phyloP scores from a whole-genome alignment of 2,329 filamentous ascomycete species.

The Helotiales sp. region DNA sequence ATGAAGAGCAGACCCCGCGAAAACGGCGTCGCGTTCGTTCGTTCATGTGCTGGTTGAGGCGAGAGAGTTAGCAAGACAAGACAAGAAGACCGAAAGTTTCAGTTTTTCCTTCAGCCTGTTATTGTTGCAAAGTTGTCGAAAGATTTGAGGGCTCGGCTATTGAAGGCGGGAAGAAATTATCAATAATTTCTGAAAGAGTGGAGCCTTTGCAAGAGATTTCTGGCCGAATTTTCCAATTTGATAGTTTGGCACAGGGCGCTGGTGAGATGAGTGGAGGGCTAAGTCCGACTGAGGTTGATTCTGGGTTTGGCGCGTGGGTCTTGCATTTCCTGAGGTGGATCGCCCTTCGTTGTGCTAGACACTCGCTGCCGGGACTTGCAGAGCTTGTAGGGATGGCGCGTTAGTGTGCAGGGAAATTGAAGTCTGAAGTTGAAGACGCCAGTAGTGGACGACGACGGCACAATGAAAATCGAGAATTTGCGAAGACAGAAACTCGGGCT shows the following conservation, averaged over 20 bases:
- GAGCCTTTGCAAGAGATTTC: conserved; percentile 12
- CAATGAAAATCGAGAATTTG: not conserved
- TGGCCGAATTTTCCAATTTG: not conserved
- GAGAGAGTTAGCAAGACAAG: no score
- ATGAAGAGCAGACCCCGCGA: conserved; percentile 21
- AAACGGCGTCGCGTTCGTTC: not conserved
- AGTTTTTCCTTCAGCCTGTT: not conserved
- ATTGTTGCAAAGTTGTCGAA: not conserved
- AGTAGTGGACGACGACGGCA: conserved; percentile 11
- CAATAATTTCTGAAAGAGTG: conserved; percentile 9
- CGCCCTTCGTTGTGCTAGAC: conserved; percentile 12
- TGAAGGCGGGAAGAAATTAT: not conserved
- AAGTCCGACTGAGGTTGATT: conserved; percentile 29
- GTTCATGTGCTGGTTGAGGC: conserved; percentile 11
- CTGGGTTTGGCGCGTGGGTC: conserved; percentile 26
- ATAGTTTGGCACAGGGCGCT: not conserved
- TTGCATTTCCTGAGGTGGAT: conserved; percentile 9
- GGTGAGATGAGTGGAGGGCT: conserved; percentile 12
- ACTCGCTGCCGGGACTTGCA: conserved; percentile 32
- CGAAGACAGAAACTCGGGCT: not conserved
- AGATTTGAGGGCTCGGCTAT: not conserved
- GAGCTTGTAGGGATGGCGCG: conserved; percentile 18
- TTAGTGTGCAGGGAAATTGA: conserved; percentile 30
- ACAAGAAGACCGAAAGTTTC: no score
- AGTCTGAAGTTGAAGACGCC: conserved; percentile 23